Conservation (phyloP, 768 basidiomycete genomes). For the Daedaleopsis nitida region DNA sequence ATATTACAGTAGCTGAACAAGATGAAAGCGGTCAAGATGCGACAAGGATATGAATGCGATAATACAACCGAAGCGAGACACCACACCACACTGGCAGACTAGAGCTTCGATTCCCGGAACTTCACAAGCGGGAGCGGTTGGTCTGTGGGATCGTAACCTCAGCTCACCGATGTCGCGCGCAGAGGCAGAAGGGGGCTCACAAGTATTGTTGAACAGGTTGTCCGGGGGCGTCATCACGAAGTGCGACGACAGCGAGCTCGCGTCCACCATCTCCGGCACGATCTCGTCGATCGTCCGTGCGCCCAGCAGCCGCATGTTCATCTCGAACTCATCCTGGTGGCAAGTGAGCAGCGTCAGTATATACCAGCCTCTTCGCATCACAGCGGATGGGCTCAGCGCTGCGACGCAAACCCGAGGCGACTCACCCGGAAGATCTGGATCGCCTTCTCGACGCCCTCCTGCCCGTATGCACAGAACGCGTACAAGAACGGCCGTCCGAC, state of each 20-base stretch:
- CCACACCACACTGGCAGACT: background rate
- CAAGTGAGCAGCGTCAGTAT: background rate
- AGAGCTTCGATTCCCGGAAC: slow-evolving; percentile 26
- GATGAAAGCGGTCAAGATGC: background rate
- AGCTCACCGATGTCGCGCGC: background rate
- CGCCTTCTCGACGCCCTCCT: slow-evolving; percentile 80
- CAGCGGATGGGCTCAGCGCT: too few species aligned
- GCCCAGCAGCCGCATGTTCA: slow-evolving; percentile 92
- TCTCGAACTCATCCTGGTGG: slow-evolving; percentile 88
- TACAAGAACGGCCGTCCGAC: slow-evolving; percentile 85
- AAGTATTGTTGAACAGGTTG: slow-evolving; percentile 73
- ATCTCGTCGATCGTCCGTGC: slow-evolving; percentile 78
- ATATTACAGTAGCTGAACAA: background rate
- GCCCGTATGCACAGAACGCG: slow-evolving; percentile 83
- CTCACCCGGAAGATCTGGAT: slow-evolving; percentile 72
- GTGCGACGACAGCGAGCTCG: slow-evolving; percentile 64
- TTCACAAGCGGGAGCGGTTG: slow-evolving; percentile 22
- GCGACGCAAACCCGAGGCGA: background rate
- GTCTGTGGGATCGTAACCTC: slow-evolving; percentile 9
- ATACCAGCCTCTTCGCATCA: background rate
- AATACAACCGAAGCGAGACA: background rate
- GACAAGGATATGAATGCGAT: background rate
- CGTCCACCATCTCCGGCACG: slow-evolving; percentile 86
- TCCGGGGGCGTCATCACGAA: slow-evolving; percentile 67
- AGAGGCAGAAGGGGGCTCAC: slow-evolving; percentile 50